These are phyloP conservation scores for Cutaneotrichosporon cavernicola DNA, from an alignment of 1,284 basidiomycete species.

Conservation along the genomic window DNA sequence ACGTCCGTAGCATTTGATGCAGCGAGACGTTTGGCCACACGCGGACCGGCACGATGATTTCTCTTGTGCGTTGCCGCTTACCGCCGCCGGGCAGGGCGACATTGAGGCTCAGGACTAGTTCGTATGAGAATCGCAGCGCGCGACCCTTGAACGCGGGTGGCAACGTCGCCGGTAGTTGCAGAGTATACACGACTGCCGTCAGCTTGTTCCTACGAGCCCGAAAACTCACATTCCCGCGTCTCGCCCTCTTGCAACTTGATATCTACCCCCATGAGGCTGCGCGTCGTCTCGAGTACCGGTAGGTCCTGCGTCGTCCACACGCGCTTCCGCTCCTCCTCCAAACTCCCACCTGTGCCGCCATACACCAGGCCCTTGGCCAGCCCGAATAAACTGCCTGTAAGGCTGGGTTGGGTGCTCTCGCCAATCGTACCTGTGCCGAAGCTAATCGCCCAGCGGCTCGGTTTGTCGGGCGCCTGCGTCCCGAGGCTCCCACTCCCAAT, in stretches of 20 bases:
- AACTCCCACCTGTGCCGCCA: constrained; percentile 43
- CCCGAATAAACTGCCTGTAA: constrained; percentile 52
- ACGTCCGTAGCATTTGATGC: constrained; percentile 32
- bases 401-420: constrained; percentile 43
- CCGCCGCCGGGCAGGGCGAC: constrained; percentile 39
- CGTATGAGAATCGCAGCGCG: constrained; percentile 80
- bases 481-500: constrained; percentile 47
- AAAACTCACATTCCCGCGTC: constrained; percentile 44
- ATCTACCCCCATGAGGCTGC: constrained; percentile 50
- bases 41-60: constrained; percentile 43
- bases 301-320: constrained; percentile 53
- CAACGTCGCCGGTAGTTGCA: constrained; percentile 71
- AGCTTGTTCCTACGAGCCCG: background rate
- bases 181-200: constrained; percentile 68
- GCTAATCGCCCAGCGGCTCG: constrained; percentile 43
- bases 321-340: constrained; percentile 51
- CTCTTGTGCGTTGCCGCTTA: constrained; percentile 39
- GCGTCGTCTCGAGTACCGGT: constrained; percentile 49
- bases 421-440: constrained; percentile 52
- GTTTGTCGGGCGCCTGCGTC: constrained; percentile 32
- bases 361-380: constrained; percentile 49
- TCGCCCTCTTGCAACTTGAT: constrained; percentile 45
- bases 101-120: constrained; percentile 70
- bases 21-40: constrained; percentile 49
- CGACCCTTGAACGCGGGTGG: constrained; percentile 89